A percentile compares a stretch with the other conserved stretches of the same genome.
These are phyloP conservation scores for Datura wrightii DNA, from an alignment of 257 asterid genomes.

Conservation along the genomic window DNA sequence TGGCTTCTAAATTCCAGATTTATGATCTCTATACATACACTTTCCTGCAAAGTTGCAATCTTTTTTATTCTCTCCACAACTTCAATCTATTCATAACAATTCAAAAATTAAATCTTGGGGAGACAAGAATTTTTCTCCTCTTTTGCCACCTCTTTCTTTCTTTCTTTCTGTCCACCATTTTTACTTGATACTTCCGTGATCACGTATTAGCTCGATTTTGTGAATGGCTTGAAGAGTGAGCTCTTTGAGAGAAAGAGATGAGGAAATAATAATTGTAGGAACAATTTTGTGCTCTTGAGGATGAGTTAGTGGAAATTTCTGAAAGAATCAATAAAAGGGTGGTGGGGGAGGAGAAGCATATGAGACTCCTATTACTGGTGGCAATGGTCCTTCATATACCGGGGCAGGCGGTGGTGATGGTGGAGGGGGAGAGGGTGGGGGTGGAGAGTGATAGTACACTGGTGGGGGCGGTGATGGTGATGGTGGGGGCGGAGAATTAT, in stretches of 20 bases:
- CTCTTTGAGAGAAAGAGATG: not conserved
- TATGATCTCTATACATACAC: slow-evolving; percentile 59
- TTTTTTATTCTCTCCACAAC: slow-evolving; percentile 55
- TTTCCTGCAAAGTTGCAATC: slow-evolving; percentile 43
- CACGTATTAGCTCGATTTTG: slow-evolving; percentile 47
- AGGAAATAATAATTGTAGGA: slow-evolving; percentile 40
- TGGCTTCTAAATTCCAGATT: slow-evolving; percentile 46
- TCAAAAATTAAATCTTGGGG: slow-evolving; percentile 42
- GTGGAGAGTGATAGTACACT: slow-evolving; percentile 44
- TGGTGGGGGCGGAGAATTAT: slow-evolving; percentile 36
- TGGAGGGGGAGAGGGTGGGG: slow-evolving; percentile 41
- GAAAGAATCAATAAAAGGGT: slow-evolving; percentile 83
- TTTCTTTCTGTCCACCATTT: not conserved
- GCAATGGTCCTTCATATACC: slow-evolving; percentile 78
- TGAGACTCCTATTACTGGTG: slow-evolving; percentile 70
- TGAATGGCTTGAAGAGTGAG: slow-evolving; percentile 2
- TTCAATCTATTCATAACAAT: slow-evolving; percentile 41
- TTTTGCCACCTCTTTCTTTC: slow-evolving; percentile 40
- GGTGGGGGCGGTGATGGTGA: slow-evolving; percentile 40
- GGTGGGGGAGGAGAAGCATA: slow-evolving; percentile 97
- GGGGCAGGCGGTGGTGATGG: slow-evolving; percentile 24
- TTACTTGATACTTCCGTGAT: not conserved
- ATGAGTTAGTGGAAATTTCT: slow-evolving; percentile 55
- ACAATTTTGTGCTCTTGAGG: slow-evolving; percentile 40
- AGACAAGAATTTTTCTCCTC: slow-evolving; percentile 43